phyloP scores from a whole-genome alignment of 2,329 filamentous ascomycete genomes.

The Zymoseptoria ardabiliae region DNA sequence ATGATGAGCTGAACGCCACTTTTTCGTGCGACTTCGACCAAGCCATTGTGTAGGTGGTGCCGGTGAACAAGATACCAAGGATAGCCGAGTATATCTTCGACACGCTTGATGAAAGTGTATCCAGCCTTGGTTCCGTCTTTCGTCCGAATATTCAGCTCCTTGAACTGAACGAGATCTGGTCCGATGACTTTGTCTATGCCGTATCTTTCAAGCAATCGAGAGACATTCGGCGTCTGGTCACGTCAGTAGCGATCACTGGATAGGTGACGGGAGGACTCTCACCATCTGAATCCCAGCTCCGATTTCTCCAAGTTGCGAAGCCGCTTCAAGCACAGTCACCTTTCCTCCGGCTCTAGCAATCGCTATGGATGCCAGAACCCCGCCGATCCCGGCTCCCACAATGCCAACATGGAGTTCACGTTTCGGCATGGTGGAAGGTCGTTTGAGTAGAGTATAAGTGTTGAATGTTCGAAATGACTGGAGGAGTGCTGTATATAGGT shows the following conservation, averaged over 20 bases:
- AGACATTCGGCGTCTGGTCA: slow-evolving; percentile 37
- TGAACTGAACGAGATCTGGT: slow-evolving; percentile 34
- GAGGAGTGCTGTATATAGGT: neutral
- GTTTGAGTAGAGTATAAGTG: neutral
- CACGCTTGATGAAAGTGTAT: slow-evolving; percentile 29
- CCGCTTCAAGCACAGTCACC: slow-evolving; percentile 36
- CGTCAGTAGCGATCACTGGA: slow-evolving; percentile 4
- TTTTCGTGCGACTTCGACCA: slow-evolving; percentile 34
- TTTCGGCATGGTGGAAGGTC: slow-evolving; percentile 4
- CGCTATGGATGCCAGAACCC: slow-evolving; percentile 35
- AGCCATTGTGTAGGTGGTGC: slow-evolving; percentile 41
- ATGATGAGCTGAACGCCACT: slow-evolving; percentile 35
- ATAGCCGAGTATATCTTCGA: slow-evolving; percentile 28
- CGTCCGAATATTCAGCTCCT: slow-evolving; percentile 35
- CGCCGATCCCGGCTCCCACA: slow-evolving; percentile 33
- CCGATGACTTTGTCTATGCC: slow-evolving; percentile 36
- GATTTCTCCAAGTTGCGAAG: slow-evolving; percentile 32
- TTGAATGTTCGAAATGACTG: neutral
- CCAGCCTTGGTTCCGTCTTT: slow-evolving; percentile 36
- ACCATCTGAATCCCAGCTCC: slow-evolving; percentile 23
- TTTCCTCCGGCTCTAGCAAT: slow-evolving; percentile 29
- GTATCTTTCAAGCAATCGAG: slow-evolving; percentile 35
- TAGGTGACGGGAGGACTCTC: slow-evolving; percentile 27
- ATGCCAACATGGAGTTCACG: slow-evolving; percentile 21
- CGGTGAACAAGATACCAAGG: slow-evolving; percentile 44